These are phyloP conservation scores for Aspergillus haitiensis DNA, from an alignment of 495 filamentous ascomycete genomes.

Conservation along the genomic window DNA sequence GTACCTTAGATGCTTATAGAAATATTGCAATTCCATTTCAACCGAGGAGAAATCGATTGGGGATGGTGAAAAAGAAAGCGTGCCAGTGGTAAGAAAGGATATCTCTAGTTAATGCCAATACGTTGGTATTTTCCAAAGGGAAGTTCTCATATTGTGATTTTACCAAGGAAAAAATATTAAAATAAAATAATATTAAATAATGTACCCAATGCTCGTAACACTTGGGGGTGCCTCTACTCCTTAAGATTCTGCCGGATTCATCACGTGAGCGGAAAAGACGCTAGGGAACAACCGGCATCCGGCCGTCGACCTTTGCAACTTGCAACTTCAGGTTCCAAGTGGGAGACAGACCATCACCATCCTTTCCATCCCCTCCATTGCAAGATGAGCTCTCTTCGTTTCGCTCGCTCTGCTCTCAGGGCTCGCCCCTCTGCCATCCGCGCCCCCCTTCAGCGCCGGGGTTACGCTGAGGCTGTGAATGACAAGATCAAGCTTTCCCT, in stretches of 20 bases:
- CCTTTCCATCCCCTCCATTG: slow-evolving; percentile 40
- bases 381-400: slow-evolving; percentile 86
- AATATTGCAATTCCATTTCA: too few species aligned
- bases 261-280: slow-evolving; percentile 26
- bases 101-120: too few species aligned
- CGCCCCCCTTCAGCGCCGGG: slow-evolving; percentile 73
- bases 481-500: slow-evolving; percentile 98
- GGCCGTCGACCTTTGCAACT: slow-evolving; percentile 50
- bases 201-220: not conserved
- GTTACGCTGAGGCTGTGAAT: slow-evolving; percentile 89
- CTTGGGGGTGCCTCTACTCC: not conserved
- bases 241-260: not conserved
- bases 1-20: too few species aligned
- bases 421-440: slow-evolving; percentile 68
- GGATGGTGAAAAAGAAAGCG: too few species aligned
- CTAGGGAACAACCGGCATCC: slow-evolving; percentile 52
- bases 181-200: too few species aligned
- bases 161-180: too few species aligned
- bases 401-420: slow-evolving; percentile 83
- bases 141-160: too few species aligned
- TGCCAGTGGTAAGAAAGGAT: too few species aligned
- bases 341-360: slow-evolving; percentile 40
- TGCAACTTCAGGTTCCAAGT: slow-evolving; percentile 37
- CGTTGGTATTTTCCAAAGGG: too few species aligned
- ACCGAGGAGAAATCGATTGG: too few species aligned